Evolutionary conservation across 1,139 yeast genomes (phyloP), one percentile per base, ranked within the genome.

Genomic region (Martiniozyma asiatica): DNA sequence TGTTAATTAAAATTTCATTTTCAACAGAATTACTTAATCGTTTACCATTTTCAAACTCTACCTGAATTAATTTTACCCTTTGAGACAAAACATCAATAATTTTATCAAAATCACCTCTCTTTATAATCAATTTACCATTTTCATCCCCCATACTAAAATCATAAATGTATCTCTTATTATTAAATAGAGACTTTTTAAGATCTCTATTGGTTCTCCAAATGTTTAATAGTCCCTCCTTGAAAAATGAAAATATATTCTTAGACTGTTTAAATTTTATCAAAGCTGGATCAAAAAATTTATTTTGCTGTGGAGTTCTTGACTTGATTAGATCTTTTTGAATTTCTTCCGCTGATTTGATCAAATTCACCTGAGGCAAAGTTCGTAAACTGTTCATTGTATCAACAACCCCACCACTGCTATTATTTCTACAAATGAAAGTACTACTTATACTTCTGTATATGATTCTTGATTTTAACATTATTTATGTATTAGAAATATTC

Each of bases 221-320:
- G 40, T 67, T 69, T 10, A 47, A 41, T 2, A 72, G 57, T 1
- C 81, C 82, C 0, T 49, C 43, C 37, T 65, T 66, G 51, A 72
- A 73, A 47, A 74, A 74, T 3, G 41, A 39, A 20, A 52, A 34
- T 18, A 47, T 44, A 21, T 31, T 37, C 16, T 42, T 43, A 14
- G 38, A 33, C 22, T 38, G 32, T 21, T 41, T 38, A 29, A 45
- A 46, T 15, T 31, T 27, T 2, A 38, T 26, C 3, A 36, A 25
- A 5, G 27, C 9, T 2, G 22, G 29, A 22, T 31, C 37, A 29
- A 27, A 33, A 1, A n/a, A 14, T 2, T 9, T 12, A 14, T 12
- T 24, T 14, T 21, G 6, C n/a, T 12, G 20, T 28, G 4, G 23
- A 12, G 14, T 6, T 31, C 29, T 6, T 24, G 17, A 5, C 31